phyloP scores from a whole-genome alignment of 331 rosid genomes.

The Pyracantha coccinea region DNA sequence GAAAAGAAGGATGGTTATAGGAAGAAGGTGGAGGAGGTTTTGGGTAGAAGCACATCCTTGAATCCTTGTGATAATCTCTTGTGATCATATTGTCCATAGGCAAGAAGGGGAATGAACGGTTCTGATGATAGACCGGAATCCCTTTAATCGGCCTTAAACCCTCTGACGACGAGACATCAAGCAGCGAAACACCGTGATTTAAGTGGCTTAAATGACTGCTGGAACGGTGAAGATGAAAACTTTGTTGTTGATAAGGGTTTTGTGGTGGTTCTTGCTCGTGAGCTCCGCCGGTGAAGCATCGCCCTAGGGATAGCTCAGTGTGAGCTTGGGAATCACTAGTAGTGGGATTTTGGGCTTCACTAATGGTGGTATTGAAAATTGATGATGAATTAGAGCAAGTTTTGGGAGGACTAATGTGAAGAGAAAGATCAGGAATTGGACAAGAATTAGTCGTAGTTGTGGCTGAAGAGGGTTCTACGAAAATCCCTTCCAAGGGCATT shows the following conservation, averaged over 20 bases:
- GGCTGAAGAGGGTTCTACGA: conserved; percentile 53
- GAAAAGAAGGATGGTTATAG: conserved; percentile 9
- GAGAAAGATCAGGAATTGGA: conserved; percentile 77
- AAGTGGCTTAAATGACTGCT: conserved; percentile 19
- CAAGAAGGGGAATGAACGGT: conserved; percentile 72
- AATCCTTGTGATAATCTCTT: conserved; percentile 21
- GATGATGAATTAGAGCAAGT: conserved; percentile 31
- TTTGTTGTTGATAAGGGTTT: conserved; percentile 3
- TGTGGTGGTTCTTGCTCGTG: conserved; percentile 7
- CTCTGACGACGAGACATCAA: conserved; percentile 38
- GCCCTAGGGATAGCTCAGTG: conserved; percentile 72
- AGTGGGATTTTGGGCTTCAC: background rate
- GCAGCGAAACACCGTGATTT: conserved; percentile 42
- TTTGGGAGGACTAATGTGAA: conserved; percentile 74
- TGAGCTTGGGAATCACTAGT: conserved; percentile 29
- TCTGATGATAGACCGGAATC: conserved; percentile 79
- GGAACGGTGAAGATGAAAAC: conserved; percentile 12
- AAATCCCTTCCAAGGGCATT: conserved; percentile 93
- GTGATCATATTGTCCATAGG: conserved; percentile 20
- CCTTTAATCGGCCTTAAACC: conserved; percentile 72
- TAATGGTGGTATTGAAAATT: conserved; percentile 10
- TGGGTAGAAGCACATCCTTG: conserved; percentile 33
- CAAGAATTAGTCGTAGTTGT: background rate
- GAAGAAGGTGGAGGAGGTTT: conserved; percentile 28
- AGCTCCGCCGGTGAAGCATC: conserved; percentile 26